phyloP scores from a whole-genome alignment of 176 grass and related monocot genomes.

The Poa pratensis region DNA sequence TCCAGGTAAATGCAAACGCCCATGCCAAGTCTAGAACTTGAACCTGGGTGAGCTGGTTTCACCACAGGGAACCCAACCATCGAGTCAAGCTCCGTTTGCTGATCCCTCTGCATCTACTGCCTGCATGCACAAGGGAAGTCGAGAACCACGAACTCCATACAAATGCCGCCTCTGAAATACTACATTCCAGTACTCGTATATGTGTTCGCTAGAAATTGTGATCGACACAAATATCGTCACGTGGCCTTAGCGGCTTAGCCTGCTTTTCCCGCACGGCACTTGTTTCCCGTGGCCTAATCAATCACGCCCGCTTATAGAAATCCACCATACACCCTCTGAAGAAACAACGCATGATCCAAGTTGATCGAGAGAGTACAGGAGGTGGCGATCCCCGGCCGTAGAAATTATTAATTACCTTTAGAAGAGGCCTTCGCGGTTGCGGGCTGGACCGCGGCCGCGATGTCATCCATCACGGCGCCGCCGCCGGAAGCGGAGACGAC shows the following conservation, averaged over 20 bases:
- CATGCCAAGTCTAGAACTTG: too few species aligned
- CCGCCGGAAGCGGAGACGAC: slow-evolving; percentile 38
- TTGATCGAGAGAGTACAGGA: not conserved
- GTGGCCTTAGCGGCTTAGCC: slow-evolving; percentile 29
- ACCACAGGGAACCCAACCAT: too few species aligned
- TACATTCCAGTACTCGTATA: not conserved
- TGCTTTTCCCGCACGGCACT: slow-evolving; percentile 29
- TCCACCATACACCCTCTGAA: not conserved
- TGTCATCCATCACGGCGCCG: slow-evolving; percentile 77
- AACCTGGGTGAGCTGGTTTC: too few species aligned
- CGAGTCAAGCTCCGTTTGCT: too few species aligned
- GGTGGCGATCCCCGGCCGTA: not conserved
- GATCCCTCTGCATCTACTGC: slow-evolving; percentile 22
- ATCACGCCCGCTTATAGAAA: not conserved
- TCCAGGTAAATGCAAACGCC: too few species aligned
- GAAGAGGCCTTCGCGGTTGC: slow-evolving; percentile 72
- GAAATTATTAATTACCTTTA: slow-evolving; percentile 52
- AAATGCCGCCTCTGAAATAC: not conserved
- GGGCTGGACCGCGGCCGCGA: slow-evolving; percentile 51
- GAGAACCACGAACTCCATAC: not conserved
- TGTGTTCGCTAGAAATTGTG: slow-evolving; percentile 22
- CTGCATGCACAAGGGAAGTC: slow-evolving; percentile 39
- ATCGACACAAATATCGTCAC: slow-evolving; percentile 26
- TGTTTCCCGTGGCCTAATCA: slow-evolving; percentile 19
- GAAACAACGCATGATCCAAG: not conserved